Percentiles rank a stretch among this genome's conserved stretches.
These are phyloP conservation scores for Adiantum capillusveneris DNA, from an alignment of 75 land plant species.

Conservation along the genomic window DNA sequence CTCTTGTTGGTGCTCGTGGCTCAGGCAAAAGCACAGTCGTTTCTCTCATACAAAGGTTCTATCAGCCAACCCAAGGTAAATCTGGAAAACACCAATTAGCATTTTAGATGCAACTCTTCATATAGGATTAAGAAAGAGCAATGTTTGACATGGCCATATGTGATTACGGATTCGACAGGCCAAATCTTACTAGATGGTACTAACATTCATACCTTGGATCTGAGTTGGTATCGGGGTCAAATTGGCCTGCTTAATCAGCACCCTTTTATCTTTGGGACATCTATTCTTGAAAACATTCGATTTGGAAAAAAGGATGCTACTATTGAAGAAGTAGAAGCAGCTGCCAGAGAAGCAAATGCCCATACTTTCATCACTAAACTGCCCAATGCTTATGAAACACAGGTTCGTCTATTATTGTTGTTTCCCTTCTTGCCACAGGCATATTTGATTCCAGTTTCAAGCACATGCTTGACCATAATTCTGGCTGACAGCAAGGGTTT, in stretches of 20 bases:
- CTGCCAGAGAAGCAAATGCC: conserved; percentile 22
- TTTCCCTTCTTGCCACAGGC: too few species aligned
- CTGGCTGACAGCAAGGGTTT: too few species aligned
- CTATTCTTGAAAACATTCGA: conserved; percentile 12
- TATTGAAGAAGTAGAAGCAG: conserved; percentile 6
- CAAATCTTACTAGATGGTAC: conserved; percentile 14
- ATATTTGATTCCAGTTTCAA: too few species aligned
- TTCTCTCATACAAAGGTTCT: conserved; percentile 56
- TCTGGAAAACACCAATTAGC: too few species aligned
- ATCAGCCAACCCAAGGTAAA: conserved; percentile 51
- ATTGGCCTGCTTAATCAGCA: conserved; percentile 17
- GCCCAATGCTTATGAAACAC: conserved; percentile 18
- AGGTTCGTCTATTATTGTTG: conserved; percentile 2
- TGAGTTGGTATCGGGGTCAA: conserved; percentile 8
- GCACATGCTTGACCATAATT: too few species aligned
- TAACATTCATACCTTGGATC: conserved; percentile 10
- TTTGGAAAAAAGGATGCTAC: conserved; percentile 15
- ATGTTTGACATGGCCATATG: too few species aligned
- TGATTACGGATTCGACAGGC: too few species aligned
- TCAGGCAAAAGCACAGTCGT: conserved; percentile 77
- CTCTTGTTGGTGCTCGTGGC: conserved; percentile 70
- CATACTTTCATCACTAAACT: conserved; percentile 8
- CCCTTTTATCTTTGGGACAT: conserved; percentile 8
- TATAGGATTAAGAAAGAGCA: too few species aligned
- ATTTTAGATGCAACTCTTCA: too few species aligned